Evolutionary conservation across 441 rosid species (phyloP).

Genomic region (Populus hybrid): DNA sequence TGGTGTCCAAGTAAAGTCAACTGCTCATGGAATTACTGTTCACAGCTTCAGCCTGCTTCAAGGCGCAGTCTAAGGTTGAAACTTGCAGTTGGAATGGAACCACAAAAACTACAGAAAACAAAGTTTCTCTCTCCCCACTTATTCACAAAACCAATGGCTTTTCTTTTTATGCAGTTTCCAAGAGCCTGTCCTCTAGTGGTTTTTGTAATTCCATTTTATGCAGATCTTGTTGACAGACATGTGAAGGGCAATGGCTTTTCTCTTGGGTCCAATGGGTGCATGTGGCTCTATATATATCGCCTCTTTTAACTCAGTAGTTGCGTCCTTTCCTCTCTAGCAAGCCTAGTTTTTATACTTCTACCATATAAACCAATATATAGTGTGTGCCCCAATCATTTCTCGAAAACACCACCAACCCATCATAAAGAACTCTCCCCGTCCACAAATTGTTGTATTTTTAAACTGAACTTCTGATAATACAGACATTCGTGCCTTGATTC

Average conservation of each 20-base stretch:
- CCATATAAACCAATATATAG: background rate
- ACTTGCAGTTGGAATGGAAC: conserved; percentile 25
- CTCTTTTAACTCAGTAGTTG: conserved; percentile 18
- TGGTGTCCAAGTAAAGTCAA: conserved; percentile 4
- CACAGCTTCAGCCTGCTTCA: conserved; percentile 2
- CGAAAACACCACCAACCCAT: conserved; percentile 20
- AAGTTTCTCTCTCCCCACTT: conserved; percentile 33
- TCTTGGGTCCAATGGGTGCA: conserved; percentile 42
- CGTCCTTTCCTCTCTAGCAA: conserved; percentile 3
- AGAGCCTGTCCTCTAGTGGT: conserved; percentile 36
- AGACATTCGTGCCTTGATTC: conserved; percentile 47
- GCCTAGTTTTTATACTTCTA: conserved; percentile 24
- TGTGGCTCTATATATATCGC: conserved; percentile 32
- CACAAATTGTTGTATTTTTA: conserved; percentile 8
- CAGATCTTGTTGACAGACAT: conserved; percentile 55
- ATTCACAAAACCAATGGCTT: conserved; percentile 22
- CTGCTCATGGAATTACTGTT: conserved; percentile 3
- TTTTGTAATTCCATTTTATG: conserved; percentile 28
- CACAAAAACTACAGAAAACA: background rate
- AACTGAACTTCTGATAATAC: conserved; percentile 22
- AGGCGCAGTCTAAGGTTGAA: conserved; percentile 20
- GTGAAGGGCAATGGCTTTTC: conserved; percentile 39
- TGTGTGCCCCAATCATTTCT: conserved; percentile 38
- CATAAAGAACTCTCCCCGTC: conserved; percentile 21
- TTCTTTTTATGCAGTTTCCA: conserved; percentile 29